A percentile compares a stretch with the other conserved stretches of the same genome.
Conservation (phyloP, 108 stramenopile genomes). For the Cyclostephanos invisitatus region DNA sequence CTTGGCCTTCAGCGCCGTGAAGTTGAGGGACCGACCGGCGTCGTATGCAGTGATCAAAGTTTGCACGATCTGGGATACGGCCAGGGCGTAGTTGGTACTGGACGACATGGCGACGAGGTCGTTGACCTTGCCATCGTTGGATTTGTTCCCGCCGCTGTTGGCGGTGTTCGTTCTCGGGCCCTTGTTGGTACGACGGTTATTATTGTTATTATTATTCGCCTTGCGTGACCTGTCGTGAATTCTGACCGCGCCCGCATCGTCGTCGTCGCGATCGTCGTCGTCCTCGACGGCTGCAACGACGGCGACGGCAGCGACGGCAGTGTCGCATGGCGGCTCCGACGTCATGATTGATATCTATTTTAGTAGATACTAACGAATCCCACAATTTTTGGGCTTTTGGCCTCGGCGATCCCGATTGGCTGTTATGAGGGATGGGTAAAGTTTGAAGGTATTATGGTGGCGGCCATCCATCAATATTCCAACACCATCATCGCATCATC, state of each 20-base stretch:
- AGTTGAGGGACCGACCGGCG: conserved; percentile 73
- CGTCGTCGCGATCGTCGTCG: conserved; percentile 17
- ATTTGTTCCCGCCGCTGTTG: background rate
- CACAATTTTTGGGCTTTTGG: too few species aligned
- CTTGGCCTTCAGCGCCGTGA: conserved; percentile 81
- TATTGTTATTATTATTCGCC: conserved; percentile 12
- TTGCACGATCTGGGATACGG: conserved; percentile 81
- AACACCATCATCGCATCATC: too few species aligned
- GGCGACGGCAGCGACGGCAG: background rate
- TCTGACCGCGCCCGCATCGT: conserved; percentile 42
- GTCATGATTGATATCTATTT: too few species aligned
- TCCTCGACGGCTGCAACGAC: conserved; percentile 13
- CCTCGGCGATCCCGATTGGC: too few species aligned
- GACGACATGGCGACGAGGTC: conserved; percentile 21
- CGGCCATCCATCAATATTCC: too few species aligned
- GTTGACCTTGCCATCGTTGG: background rate
- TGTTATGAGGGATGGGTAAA: too few species aligned
- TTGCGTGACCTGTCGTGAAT: conserved; percentile 18
- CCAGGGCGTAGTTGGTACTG: conserved; percentile 67
- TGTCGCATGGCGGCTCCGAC: too few species aligned
- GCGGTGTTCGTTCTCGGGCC: conserved; percentile 3
- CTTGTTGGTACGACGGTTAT: background rate
- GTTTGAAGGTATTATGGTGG: too few species aligned
- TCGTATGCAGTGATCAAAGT: conserved; percentile 88
- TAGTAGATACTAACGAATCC: too few species aligned